Evolutionary conservation across 2,329 filamentous ascomycete species (phyloP), one percentile per base, ranked within the genome.

Genomic region (Fusarium proliferatum): DNA sequence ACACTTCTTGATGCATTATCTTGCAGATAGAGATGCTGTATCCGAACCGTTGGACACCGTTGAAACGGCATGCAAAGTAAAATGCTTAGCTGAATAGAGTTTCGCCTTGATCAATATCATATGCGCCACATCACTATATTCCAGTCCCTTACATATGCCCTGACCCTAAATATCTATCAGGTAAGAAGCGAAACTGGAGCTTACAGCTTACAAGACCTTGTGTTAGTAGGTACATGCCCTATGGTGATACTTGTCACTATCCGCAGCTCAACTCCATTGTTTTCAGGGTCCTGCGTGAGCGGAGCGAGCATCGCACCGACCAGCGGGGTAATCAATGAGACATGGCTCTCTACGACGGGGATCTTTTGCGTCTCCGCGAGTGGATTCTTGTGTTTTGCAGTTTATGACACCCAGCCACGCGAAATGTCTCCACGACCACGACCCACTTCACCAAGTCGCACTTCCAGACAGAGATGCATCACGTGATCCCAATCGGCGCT

Each of bases 321-420:
- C 71, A 65, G 71, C 71, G 71, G 71, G 71, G 71, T 74, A 74
- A 51, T 57, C 60, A 41, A 63, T 33, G 57, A 67, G 62, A 69
- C 71, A 73, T 71, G 10, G 34, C 51, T 74, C 52, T 72, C 71
- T 56, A 68, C 39, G 43, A 72, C 69, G 59, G 69, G 64, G 69
- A 72, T 69, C 60, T 57, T 57, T 52, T 33, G 48, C 61, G 62
- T 71, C 67, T 73, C 71, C 71, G 52, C 71, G 64, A 61, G 63
- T 69, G 58, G 67, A 56, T 72, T 68, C 61, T 59, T 72, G 53
- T 74, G 71, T 75, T 69, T 74, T 74, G 57, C 68, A 69, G 52
- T 55, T 57, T 23, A 69, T 69, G 39, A 12, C 46, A 57, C 36
- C 65, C 58, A 73, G 68, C 71, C 70, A 73, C 62, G 59, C 62